These are phyloP conservation scores for Globisporangium megalacanthum DNA, from an alignment of 352 stramenopile species.

Conservation along the genomic window DNA sequence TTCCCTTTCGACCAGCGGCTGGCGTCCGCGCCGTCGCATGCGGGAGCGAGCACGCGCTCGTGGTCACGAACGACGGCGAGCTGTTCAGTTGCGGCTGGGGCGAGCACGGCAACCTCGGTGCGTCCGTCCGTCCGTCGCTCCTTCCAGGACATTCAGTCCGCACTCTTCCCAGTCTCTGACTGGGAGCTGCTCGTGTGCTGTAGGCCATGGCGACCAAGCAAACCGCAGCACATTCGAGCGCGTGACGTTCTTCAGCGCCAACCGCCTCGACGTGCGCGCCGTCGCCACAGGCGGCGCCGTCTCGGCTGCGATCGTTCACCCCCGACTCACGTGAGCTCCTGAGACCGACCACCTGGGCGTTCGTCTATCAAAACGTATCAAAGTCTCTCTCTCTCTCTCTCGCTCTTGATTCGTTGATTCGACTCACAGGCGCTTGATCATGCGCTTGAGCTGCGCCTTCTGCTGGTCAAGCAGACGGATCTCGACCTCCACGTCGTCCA, in stretches of 20 bases:
- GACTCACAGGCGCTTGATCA: slow-evolving; percentile 36
- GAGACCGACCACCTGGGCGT: not conserved
- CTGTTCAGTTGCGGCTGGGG: slow-evolving; percentile 79
- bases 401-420: not conserved
- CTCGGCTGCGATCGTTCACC: slow-evolving; percentile 40
- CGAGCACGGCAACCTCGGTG: slow-evolving; percentile 83
- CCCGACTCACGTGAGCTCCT: not conserved
- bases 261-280: slow-evolving; percentile 22
- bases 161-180: no score
- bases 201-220: slow-evolving; percentile 52
- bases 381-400: not conserved
- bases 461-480: slow-evolving; percentile 50
- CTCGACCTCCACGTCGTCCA: slow-evolving; percentile 41
- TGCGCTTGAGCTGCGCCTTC: slow-evolving; percentile 45
- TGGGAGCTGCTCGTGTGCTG: not conserved
- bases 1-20: slow-evolving; percentile 18
- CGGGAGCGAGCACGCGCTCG: slow-evolving; percentile 69
- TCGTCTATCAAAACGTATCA: not conserved
- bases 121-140: slow-evolving; percentile 2
- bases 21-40: slow-evolving; percentile 47
- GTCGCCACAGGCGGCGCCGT: slow-evolving; percentile 54
- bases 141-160: not conserved
- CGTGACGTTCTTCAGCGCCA: slow-evolving; percentile 41
- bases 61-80: slow-evolving; percentile 39
- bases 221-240: slow-evolving; percentile 34